Evolutionary conservation across 768 basidiomycete species (phyloP).

Genomic region (Lactarius quietus): DNA sequence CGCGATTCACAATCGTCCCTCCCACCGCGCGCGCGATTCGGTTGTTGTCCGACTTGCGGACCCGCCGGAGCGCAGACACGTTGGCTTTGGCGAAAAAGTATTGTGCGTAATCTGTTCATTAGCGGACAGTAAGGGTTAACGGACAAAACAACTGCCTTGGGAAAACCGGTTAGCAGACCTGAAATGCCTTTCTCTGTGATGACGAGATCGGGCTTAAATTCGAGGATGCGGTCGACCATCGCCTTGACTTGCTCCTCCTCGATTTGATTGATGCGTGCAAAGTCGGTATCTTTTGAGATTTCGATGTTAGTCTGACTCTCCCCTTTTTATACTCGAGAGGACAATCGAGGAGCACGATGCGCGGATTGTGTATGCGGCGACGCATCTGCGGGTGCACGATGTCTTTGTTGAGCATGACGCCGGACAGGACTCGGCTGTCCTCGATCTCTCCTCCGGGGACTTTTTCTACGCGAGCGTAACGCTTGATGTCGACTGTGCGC

Average conservation of each 20-base stretch:
- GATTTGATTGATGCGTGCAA: constrained; percentile 86
- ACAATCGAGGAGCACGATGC: constrained; percentile 89
- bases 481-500: constrained; percentile 95
- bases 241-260: constrained; percentile 96
- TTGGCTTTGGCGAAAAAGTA: constrained; percentile 83
- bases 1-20: constrained; percentile 94
- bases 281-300: constrained; percentile 90
- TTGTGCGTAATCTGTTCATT: constrained; percentile 77
- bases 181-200: constrained; percentile 98
- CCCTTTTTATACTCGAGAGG: constrained; percentile 99
- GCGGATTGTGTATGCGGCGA: constrained; percentile 81
- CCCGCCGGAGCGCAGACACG: constrained; percentile 92
- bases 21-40: constrained; percentile 94
- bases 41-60: constrained; percentile 98
- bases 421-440: constrained; percentile 77
- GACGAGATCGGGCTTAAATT: constrained; percentile 92
- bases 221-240: constrained; percentile 78
- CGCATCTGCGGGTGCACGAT: constrained; percentile 98
- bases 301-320: constrained; percentile 99
- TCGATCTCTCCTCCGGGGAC: constrained; percentile 98
- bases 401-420: constrained; percentile 98
- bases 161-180: constrained; percentile 47
- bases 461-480: constrained; percentile 97
- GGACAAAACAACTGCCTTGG: not conserved
- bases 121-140: not conserved